phyloP scores from a whole-genome alignment of 306 rosid genomes.

The Begonia peltatifolia region DNA sequence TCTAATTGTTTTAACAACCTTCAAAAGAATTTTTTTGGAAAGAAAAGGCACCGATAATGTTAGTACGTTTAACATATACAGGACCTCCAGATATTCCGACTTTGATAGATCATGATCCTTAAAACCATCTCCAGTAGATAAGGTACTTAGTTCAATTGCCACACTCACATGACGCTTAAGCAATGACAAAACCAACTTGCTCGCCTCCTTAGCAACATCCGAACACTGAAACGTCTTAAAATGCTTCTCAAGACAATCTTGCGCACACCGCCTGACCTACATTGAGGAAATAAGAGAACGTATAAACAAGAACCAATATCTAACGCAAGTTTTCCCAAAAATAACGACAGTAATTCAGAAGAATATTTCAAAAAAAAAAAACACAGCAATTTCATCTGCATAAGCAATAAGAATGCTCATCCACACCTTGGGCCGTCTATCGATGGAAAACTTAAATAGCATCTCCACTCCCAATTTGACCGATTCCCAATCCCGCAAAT shows the following conservation, averaged over 20 bases:
- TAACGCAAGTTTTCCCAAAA: too few species aligned
- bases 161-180: slow-evolving; percentile 42
- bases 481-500: slow-evolving; percentile 65
- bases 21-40: slow-evolving; percentile 33
- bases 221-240: slow-evolving; percentile 41
- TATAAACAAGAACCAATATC: background rate
- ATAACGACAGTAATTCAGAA: background rate
- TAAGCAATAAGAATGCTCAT: background rate
- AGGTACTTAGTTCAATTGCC: slow-evolving; percentile 27
- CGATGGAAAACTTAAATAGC: slow-evolving; percentile 52
- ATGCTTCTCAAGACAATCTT: slow-evolving; percentile 55
- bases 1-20: slow-evolving; percentile 37
- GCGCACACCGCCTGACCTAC: slow-evolving; percentile 84
- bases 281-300: slow-evolving; percentile 2
- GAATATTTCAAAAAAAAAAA: too few species aligned
- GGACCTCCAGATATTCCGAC: slow-evolving; percentile 45
- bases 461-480: slow-evolving; percentile 53
- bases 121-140: slow-evolving; percentile 18
- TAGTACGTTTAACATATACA: slow-evolving; percentile 55
- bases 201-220: slow-evolving; percentile 42
- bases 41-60: slow-evolving; percentile 50
- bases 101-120: slow-evolving; percentile 22
- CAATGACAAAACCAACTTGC: slow-evolving; percentile 59
- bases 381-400: background rate
- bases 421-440: slow-evolving; percentile 77